Evolutionary conservation across 805 yeast genomes (phyloP).

Genomic region (Lipomyces oligophaga): DNA sequence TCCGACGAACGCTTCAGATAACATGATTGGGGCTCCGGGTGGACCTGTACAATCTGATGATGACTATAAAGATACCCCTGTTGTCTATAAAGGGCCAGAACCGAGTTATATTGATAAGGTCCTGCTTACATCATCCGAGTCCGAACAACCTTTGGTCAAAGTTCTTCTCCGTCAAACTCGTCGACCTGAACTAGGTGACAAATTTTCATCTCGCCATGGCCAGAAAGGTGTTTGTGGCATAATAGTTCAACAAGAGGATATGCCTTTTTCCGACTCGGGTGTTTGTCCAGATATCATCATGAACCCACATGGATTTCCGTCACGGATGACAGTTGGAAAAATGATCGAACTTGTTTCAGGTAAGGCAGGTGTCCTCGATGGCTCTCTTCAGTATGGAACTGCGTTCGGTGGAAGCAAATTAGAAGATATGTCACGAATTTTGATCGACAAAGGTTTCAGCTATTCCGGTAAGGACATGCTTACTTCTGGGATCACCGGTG

Average conservation of each 20-base stretch:
- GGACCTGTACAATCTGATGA: conserved; percentile 35
- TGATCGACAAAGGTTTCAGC: conserved; percentile 86
- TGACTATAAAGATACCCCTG: conserved; percentile 86
- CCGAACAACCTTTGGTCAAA: conserved; percentile 90
- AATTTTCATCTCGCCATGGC: conserved; percentile 95
- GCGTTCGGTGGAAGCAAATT: conserved; percentile 98
- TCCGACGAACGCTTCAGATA: conserved; percentile 74
- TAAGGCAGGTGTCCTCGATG: conserved; percentile 94
- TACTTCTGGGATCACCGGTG: conserved; percentile 96
- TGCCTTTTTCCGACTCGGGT: conserved; percentile 94
- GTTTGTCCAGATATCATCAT: conserved; percentile 97
- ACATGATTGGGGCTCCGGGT: conserved; percentile 43
- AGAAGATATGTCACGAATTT: conserved; percentile 87
- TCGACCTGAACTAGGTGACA: conserved; percentile 96
- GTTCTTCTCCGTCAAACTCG: conserved; percentile 91
- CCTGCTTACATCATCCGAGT: conserved; percentile 93
- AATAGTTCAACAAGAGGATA: conserved; percentile 92
- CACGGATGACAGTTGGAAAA: conserved; percentile 98
- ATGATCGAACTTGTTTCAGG: conserved; percentile 43
- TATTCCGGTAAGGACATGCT: conserved; percentile 98
- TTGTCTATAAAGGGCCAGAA: conserved; percentile 89
- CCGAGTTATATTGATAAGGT: conserved; percentile 95
- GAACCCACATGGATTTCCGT: conserved; percentile 99
- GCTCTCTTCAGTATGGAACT: conserved; percentile 90
- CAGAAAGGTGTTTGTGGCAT: conserved; percentile 99